These are phyloP conservation scores for Glycine latifolia DNA, from an alignment of 306 rosid genomes.

Conservation along the genomic window DNA sequence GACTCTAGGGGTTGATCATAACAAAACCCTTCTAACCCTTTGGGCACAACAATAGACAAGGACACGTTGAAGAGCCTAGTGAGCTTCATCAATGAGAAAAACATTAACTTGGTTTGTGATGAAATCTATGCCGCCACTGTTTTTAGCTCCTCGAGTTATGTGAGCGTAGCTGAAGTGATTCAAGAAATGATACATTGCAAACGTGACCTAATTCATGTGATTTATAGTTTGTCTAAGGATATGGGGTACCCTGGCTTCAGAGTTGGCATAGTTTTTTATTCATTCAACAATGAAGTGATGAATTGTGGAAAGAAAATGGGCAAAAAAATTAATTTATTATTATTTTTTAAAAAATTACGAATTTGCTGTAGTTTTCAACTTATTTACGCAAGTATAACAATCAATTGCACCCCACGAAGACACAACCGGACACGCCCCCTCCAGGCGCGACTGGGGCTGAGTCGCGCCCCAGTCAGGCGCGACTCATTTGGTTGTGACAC, in stretches of 20 bases:
- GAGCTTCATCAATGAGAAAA: constrained; percentile 67
- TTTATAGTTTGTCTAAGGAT: constrained; percentile 86
- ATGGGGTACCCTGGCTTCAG: constrained; percentile 93
- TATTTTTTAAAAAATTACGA: too few species aligned
- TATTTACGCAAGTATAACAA: too few species aligned
- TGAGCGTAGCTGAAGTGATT: constrained; percentile 69
- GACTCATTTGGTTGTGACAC: too few species aligned
- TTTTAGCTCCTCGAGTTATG: constrained; percentile 58
- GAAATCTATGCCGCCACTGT: constrained; percentile 92
- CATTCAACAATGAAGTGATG: constrained; percentile 76
- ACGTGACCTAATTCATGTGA: constrained; percentile 69
- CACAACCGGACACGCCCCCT: too few species aligned
- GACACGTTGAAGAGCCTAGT: constrained; percentile 70
- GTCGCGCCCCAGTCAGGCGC: too few species aligned
- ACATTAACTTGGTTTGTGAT: constrained; percentile 82
- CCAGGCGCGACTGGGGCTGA: too few species aligned
- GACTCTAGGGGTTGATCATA: constrained; percentile 62
- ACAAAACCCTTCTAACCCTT: constrained; percentile 91
- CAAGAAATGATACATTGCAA: constrained; percentile 64
- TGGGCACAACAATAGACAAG: constrained; percentile 73
- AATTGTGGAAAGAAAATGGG: constrained; percentile 72
- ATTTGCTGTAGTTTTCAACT: too few species aligned
- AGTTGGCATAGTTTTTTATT: constrained; percentile 82
- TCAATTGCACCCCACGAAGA: too few species aligned
- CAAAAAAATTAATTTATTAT: too few species aligned